Conservation (phyloP, 2,329 filamentous ascomycete genomes). For the Aspergillus sp. region DNA sequence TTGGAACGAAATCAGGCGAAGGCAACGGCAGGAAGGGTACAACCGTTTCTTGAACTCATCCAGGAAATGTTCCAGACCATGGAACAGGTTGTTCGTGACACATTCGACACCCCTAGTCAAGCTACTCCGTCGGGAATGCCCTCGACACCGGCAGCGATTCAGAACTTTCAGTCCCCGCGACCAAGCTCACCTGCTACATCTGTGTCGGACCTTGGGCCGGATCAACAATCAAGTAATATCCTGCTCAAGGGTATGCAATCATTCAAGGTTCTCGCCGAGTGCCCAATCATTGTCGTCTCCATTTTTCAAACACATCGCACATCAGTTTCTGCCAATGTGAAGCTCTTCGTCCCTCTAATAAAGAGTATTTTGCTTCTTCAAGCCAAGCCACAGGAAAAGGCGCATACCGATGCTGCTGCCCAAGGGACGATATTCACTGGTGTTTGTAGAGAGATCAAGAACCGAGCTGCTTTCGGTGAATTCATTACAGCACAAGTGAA, state of each 20-base stretch:
- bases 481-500: constrained; percentile 98
- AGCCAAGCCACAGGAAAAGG: constrained; percentile 87
- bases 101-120: constrained; percentile 73
- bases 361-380: constrained; percentile 84
- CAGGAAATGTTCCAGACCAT: constrained; percentile 94
- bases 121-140: constrained; percentile 48
- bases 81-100: constrained; percentile 90
- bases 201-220: constrained; percentile 71
- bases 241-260: constrained; percentile 94
- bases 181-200: constrained; percentile 86
- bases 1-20: constrained; percentile 90
- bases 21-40: constrained; percentile 73
- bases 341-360: constrained; percentile 87
- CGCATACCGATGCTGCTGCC: constrained; percentile 76
- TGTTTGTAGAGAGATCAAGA: constrained; percentile 89
- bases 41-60: constrained; percentile 85
- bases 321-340: constrained; percentile 78
- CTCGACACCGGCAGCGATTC: constrained; percentile 46
- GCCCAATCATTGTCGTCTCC: constrained; percentile 96
- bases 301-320: constrained; percentile 89
- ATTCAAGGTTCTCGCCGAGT: constrained; percentile 97
- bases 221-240: constrained; percentile 76
- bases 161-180: constrained; percentile 79
- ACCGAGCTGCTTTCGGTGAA: constrained; percentile 89
- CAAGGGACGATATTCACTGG: constrained; percentile 83